phyloP scores from a whole-genome alignment of 2,329 filamentous ascomycete species.

The Alternaria triticimaculans region DNA sequence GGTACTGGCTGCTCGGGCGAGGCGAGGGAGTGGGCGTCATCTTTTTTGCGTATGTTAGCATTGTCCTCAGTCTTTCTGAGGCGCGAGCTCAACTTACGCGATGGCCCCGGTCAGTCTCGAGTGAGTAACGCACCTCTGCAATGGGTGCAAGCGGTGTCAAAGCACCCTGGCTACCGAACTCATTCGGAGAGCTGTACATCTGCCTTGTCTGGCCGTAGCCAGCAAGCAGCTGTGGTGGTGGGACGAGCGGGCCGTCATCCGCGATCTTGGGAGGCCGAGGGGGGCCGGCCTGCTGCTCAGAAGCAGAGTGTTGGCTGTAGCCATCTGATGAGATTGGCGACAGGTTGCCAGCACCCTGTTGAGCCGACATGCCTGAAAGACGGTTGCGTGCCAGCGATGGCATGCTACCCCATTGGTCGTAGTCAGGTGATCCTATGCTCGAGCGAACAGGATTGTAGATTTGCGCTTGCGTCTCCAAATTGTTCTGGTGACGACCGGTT shows the following conservation, averaged over 20 bases:
- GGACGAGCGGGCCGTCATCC: conserved; percentile 66
- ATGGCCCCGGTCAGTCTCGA: conserved; percentile 54
- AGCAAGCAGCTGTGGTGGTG: conserved; percentile 54
- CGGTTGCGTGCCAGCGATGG: conserved; percentile 51
- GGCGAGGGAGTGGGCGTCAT: conserved; percentile 43
- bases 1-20: conserved; percentile 35
- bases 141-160: conserved; percentile 57
- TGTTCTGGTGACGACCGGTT: conserved; percentile 75
- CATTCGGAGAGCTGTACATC: conserved; percentile 48
- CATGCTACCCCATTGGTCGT: conserved; percentile 58
- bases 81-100: conserved; percentile 24
- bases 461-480: conserved; percentile 75
- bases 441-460: conserved; percentile 61
- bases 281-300: conserved; percentile 50
- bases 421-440: conserved; percentile 44
- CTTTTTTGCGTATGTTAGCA: conserved; percentile 25
- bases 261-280: conserved; percentile 61
- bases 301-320: conserved; percentile 48
- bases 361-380: conserved; percentile 43
- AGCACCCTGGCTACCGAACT: conserved; percentile 46
- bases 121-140: conserved; percentile 57
- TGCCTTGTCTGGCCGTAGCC: conserved; percentile 48
- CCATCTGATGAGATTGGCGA: conserved; percentile 49
- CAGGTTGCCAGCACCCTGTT: conserved; percentile 41
- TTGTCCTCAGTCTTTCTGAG: background rate